Base-by-base conservation (phyloP, 202 grass and related monocot genomes). In the Tripidium arundinaceum region DNA sequence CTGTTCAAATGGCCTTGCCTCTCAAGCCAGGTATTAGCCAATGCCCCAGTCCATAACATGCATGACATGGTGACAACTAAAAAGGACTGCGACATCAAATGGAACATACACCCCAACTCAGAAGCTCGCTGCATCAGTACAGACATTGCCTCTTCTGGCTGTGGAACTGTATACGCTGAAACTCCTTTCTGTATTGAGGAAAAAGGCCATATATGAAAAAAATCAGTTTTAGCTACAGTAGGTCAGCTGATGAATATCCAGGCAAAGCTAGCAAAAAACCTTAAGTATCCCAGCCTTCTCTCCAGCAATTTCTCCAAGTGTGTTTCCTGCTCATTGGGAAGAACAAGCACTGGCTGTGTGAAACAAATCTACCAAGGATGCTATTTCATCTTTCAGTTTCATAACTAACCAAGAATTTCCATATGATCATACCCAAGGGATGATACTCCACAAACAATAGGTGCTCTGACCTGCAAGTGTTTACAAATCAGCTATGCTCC, bases 381-480 rank as follows among this genome's bases (percentile, higher is more conserved):
- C 47, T 41, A 79, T 27, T 74, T 62, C n/a, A n/a, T 70, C 49
- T 59, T 89, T 77, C 47, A 66, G 29, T 85, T 85, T 85, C 57
- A 75, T 55, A 65, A 91, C 92, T 89, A 79, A 99, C 96, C 96
- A 80, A 99, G 96, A 88, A 99, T 94, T 80, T 99, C 90, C 92
- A 99, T 95, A 79, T 95, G 96, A 83, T 99, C 96, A 12, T 99
- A 99, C 77, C 92, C 96, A 57, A 99, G 85, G 60, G 96, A 95
- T 69, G 96, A 45, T 96, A 99, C 91, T 80, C 96, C 96, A 90
- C 96, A 99, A 75, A 88, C 90, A 50, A 99, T 82, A 82, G 96
- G 96, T 86, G 79, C 74, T 83, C 87, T 75, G 52, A 99, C 90
- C 96, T 99, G 76, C 80, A 90, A 89, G 81, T 50, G 12, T 68